phyloP scores from a whole-genome alignment of 306 rosid genomes.

The Vicia sativa region DNA sequence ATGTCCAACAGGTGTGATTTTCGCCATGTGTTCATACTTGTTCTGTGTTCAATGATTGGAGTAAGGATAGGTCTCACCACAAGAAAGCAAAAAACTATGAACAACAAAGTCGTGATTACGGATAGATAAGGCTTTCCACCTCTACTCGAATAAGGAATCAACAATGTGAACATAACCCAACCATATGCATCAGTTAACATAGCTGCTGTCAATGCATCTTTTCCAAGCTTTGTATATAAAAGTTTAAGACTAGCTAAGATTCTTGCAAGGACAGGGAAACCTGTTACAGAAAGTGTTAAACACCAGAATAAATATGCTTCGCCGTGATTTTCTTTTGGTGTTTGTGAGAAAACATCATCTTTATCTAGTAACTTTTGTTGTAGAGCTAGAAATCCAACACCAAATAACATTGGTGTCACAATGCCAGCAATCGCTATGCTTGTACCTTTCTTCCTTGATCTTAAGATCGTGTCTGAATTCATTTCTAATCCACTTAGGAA shows the following conservation, averaged over 20 bases:
- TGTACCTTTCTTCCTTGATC: slow-evolving; percentile 27
- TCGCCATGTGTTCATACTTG: slow-evolving; percentile 5
- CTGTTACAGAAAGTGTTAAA: slow-evolving; percentile 32
- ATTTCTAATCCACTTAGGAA: slow-evolving; percentile 49
- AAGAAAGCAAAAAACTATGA: slow-evolving; percentile 31
- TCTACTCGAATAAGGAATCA: slow-evolving; percentile 10
- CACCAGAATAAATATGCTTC: slow-evolving; percentile 32
- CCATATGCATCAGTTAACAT: slow-evolving; percentile 37
- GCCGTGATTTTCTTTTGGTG: fast-evolving
- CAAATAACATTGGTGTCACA: slow-evolving; percentile 31
- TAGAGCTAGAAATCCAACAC: slow-evolving; percentile 30
- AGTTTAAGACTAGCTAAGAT: slow-evolving; percentile 46
- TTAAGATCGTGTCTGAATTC: slow-evolving; percentile 30
- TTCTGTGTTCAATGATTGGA: background rate
- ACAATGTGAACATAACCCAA: slow-evolving; percentile 39
- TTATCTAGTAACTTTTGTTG: background rate
- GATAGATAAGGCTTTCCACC: background rate
- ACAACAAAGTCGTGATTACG: background rate
- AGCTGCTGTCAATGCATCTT: no score
- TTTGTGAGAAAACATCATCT: background rate
- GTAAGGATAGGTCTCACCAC: slow-evolving; percentile 32
- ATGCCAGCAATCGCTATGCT: slow-evolving; percentile 35
- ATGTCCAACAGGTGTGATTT: slow-evolving; percentile 7
- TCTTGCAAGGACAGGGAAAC: slow-evolving; percentile 45
- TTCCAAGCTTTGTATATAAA: slow-evolving; percentile 44